These are phyloP conservation scores for Aspergillus ruber DNA, from an alignment of 2,329 filamentous ascomycete species.

Conservation along the genomic window DNA sequence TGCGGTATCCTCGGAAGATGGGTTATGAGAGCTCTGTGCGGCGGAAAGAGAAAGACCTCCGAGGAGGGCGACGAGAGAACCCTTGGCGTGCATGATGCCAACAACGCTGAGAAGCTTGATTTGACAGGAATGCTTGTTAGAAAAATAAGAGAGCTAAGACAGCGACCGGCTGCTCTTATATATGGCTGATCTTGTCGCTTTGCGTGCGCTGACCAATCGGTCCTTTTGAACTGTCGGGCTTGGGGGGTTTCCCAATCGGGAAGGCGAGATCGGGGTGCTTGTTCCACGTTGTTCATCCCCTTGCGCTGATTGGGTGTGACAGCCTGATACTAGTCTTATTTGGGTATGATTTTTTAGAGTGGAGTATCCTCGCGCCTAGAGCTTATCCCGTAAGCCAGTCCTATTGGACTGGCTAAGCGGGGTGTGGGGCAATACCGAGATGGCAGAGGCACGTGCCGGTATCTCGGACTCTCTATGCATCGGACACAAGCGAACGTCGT, in stretches of 20 bases:
- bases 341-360: not conserved
- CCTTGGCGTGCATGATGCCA: conserved; percentile 13
- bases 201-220: not conserved
- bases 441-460: not conserved
- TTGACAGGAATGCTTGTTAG: not conserved
- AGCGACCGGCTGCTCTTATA: not conserved
- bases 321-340: not conserved
- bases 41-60: conserved; percentile 14
- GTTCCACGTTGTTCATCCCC: not conserved
- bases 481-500: not conserved
- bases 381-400: not conserved
- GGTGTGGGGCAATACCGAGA: not conserved
- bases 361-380: not conserved
- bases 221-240: not conserved
- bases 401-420: not conserved
- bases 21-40: conserved; percentile 17
- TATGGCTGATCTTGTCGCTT: not conserved
- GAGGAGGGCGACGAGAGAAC: conserved; percentile 15
- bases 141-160: not conserved
- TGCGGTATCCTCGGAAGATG: conserved; percentile 20
- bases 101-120: not conserved
- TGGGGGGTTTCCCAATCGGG: not conserved
- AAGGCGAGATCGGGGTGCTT: not conserved
- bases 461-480: not conserved
- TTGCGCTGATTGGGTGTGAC: not conserved